A percentile compares a stretch with the other conserved stretches of the same genome.
Conservation (phyloP, 2,329 filamentous ascomycete genomes). For the Colletotrichum theobromicola region DNA sequence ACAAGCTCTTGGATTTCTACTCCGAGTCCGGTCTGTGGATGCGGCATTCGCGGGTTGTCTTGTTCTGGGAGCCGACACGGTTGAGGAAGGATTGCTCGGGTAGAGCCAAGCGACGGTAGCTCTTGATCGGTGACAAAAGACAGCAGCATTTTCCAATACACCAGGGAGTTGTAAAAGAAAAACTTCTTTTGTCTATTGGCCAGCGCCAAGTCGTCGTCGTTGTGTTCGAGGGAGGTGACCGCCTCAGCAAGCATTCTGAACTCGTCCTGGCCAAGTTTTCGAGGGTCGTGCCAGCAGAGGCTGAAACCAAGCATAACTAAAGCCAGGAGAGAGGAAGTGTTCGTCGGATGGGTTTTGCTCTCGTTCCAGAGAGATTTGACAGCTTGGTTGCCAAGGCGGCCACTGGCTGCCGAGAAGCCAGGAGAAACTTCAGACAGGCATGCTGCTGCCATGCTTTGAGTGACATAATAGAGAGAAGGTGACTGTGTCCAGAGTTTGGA, state of each 20-base stretch:
- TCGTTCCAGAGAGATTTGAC: slow-evolving; percentile 56
- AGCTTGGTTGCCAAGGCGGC: slow-evolving; percentile 52
- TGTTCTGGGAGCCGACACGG: neutral
- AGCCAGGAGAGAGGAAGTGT: slow-evolving; percentile 61
- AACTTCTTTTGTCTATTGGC: slow-evolving; percentile 27
- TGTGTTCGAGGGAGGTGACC: neutral
- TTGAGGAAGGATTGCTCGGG: neutral
- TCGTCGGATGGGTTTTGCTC: slow-evolving; percentile 48
- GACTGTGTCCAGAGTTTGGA: slow-evolving; percentile 44
- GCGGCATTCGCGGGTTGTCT: slow-evolving; percentile 19
- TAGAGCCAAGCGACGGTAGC: neutral
- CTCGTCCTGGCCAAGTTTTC: slow-evolving; percentile 49
- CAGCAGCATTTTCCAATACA: slow-evolving; percentile 31
- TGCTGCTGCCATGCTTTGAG: slow-evolving; percentile 28
- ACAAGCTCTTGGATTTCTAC: slow-evolving; percentile 28
- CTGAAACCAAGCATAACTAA: slow-evolving; percentile 64
- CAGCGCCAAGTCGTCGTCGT: neutral
- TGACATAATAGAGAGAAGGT: slow-evolving; percentile 24
- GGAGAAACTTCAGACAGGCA: slow-evolving; percentile 33
- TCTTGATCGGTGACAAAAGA: slow-evolving; percentile 28
- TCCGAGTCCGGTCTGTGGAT: slow-evolving; percentile 30
- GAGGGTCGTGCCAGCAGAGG: slow-evolving; percentile 64
- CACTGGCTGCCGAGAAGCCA: slow-evolving; percentile 51
- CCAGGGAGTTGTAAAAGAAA: slow-evolving; percentile 31
- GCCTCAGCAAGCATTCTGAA: neutral